Conservation (phyloP, 352 stramenopile species). For the Phytophthora kernoviae region DNA sequence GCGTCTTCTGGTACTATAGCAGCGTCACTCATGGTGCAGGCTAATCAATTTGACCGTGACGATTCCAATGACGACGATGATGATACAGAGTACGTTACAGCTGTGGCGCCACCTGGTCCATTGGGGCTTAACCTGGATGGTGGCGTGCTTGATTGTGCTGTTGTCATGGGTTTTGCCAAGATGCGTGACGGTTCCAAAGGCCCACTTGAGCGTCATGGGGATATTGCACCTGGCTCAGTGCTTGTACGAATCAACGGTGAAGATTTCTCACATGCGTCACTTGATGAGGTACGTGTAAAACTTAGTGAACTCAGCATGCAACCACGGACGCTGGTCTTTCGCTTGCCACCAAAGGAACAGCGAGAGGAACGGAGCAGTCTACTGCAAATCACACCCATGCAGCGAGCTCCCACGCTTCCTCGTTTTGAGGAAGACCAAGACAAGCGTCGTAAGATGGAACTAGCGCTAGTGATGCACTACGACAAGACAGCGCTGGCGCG, state of each 20-base stretch:
- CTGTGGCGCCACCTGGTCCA: constrained; percentile 56
- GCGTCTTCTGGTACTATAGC: constrained; percentile 28
- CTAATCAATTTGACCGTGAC: constrained; percentile 26
- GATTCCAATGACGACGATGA: constrained; percentile 24
- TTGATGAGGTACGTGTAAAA: constrained; percentile 44
- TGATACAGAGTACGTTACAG: constrained; percentile 29
- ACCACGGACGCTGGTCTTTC: constrained; percentile 55
- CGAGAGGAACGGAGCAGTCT: constrained; percentile 8
- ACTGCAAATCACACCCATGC: constrained; percentile 5
- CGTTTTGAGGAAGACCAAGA: constrained; percentile 45
- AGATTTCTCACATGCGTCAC: constrained; percentile 51
- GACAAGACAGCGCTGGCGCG: constrained; percentile 59
- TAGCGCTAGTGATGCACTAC: constrained; percentile 65
- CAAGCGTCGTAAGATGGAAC: constrained; percentile 69
- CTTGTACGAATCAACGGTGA: constrained; percentile 74
- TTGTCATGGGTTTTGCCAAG: constrained; percentile 71
- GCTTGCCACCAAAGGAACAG: constrained; percentile 30
- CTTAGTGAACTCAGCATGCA: constrained; percentile 45
- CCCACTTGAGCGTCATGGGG: constrained; percentile 55
- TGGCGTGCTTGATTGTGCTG: constrained; percentile 43
- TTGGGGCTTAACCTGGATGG: constrained; percentile 74
- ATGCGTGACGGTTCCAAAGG: constrained; percentile 61
- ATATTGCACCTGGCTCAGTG: constrained; percentile 54
- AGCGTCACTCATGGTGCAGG: constrained; percentile 23
- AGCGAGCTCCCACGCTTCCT: constrained; percentile 16